Evolutionary conservation across 2,329 filamentous ascomycete genomes (phyloP), one percentile per base, ranked within the genome.

Genomic region (Nothopassalora personata): DNA sequence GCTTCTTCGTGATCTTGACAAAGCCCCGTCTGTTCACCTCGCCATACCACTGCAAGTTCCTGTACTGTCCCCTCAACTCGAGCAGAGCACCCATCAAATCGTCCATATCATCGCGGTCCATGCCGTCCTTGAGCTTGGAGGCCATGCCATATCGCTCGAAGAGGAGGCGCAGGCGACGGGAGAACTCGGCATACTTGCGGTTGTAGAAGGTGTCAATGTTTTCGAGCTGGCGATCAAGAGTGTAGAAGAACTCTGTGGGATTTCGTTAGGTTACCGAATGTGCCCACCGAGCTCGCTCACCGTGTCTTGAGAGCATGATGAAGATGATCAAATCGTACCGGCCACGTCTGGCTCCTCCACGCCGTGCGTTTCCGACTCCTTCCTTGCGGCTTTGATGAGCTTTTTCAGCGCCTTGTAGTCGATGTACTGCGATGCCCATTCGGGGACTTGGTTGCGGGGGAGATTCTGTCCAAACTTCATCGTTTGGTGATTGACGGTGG

Each of bases 1-100:
- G 80, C 76, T 99, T 99, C 80, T 99, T 99, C 54, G 94, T 96
- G 74, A 99, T 99, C 78, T 99, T 99, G 73, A 95, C 85, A 70
- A 99, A 99, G 1, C 94, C 94, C 64, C 90, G 83, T 54, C 92
- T 85, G 74, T 99, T 99, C 70, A 97, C 93, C 76, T 97, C 93
- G 53, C 92, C 93, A 72, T 97, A 99, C 92, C 92, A 97, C 74
- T 96, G 90, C 54, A 99, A 80, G 70, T 97, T 97, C 60, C 94
- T 84, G 66, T 97, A 77, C 71, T 95, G 90, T 54, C 87, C 88
- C 58, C 94, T 85, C 60, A 97, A 81, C 75, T 99, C 94, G 33
- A 97, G 83, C 53, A 99, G 79, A 36, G 92, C 91, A 36, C 89
- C 91, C 79, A 95, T 89, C 50, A 97, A 81, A 75, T 99, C 94